These are phyloP conservation scores for Chlorella sp. DNA, from an alignment of 139 green algal genomes.

Conservation along the genomic window DNA sequence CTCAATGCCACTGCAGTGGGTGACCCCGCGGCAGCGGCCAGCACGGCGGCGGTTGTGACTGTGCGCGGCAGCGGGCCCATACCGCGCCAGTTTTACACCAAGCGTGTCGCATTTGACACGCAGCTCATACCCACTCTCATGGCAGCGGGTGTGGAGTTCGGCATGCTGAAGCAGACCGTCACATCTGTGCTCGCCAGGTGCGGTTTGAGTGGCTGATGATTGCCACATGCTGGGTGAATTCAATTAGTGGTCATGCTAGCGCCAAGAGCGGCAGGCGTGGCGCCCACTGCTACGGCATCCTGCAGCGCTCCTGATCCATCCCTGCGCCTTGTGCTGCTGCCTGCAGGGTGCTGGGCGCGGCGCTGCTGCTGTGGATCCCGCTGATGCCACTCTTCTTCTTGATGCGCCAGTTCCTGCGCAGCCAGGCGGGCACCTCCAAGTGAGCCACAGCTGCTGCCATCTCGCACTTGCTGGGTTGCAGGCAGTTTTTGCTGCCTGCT, in stretches of 20 bases:
- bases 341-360: slow-evolving; percentile 41
- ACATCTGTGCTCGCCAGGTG: slow-evolving; percentile 19
- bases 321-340: neutral
- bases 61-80: neutral
- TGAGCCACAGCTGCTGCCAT: neutral
- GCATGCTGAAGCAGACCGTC: slow-evolving; percentile 37
- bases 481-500: no score
- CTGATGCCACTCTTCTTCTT: slow-evolving; percentile 84
- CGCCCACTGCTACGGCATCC: no score
- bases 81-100: slow-evolving; percentile 42
- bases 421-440: slow-evolving; percentile 42
- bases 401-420: slow-evolving; percentile 64
- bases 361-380: slow-evolving; percentile 82
- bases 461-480: neutral
- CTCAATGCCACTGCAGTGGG: neutral
- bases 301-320: no score
- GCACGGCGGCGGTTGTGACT: neutral
- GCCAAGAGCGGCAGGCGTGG: no score
- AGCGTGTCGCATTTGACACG: slow-evolving; percentile 42
- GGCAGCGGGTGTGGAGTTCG: slow-evolving; percentile 56
- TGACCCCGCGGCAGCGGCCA: neutral
- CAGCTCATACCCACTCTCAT: slow-evolving; percentile 52
- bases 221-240: no score
- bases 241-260: no score
- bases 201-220: no score